Evolutionary conservation across 129 eudicot genomes (phyloP).

Genomic region (Gnaphalium uliginosum): DNA sequence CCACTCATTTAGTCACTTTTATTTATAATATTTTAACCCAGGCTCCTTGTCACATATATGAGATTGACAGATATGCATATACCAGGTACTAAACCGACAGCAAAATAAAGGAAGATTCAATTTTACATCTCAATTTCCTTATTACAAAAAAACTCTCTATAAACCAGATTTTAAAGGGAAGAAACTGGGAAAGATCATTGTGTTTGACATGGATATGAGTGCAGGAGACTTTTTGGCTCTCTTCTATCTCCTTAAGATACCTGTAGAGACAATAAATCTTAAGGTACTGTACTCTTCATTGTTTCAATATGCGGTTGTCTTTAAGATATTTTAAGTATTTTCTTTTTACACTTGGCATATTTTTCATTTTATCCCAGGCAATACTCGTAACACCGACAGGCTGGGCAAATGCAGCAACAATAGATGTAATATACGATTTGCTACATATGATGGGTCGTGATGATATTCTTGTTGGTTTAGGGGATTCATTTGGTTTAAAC

Average conservation of each 20-base stretch:
- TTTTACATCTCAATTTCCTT: slow-evolving; percentile 68
- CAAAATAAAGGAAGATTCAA: slow-evolving; percentile 70
- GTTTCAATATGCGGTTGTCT: not conserved
- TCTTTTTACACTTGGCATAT: not conserved
- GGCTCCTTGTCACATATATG: too few relatives aligned
- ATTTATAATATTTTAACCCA: too few relatives aligned
- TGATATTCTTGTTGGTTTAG: slow-evolving; percentile 79
- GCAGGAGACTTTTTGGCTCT: slow-evolving; percentile 92
- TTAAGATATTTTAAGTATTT: not conserved
- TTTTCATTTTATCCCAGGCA: slow-evolving; percentile 48
- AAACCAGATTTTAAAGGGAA: slow-evolving; percentile 57
- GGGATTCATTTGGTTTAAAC: slow-evolving; percentile 69
- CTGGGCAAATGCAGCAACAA: slow-evolving; percentile 91
- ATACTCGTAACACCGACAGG: slow-evolving; percentile 77
- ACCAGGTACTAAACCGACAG: slow-evolving; percentile 58
- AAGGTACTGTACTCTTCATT: slow-evolving; percentile 44
- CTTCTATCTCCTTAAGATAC: slow-evolving; percentile 77
- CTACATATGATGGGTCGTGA: slow-evolving; percentile 99
- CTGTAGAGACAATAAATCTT: slow-evolving; percentile 61
- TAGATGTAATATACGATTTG: slow-evolving; percentile 76
- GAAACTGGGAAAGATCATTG: slow-evolving; percentile 56
- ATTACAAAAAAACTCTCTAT: slow-evolving; percentile 52
- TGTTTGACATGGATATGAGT: slow-evolving; percentile 96
- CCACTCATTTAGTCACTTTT: not conserved
- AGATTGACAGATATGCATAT: not conserved